Percentiles rank a stretch among this genome's conserved stretches.
Evolutionary conservation across 208 protist genomes (phyloP).

Genomic region (Wallacemonas sp.): DNA sequence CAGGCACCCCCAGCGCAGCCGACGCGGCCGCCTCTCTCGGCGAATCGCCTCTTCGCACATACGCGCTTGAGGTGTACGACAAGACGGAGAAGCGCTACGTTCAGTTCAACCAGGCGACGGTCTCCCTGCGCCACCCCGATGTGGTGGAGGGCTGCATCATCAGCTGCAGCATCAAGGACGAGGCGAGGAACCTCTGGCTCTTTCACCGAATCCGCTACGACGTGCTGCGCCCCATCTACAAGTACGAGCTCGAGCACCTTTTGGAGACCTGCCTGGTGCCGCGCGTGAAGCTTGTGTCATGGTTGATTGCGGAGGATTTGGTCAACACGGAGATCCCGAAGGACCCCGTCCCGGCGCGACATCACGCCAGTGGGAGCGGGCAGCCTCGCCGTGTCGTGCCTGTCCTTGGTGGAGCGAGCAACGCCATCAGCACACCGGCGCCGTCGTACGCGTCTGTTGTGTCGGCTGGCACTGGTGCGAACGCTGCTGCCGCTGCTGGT

Average conservation of each 20-base stretch:
- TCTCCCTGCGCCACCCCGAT: slow-evolving; percentile 66
- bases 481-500: too few relatives aligned
- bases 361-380: background rate
- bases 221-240: slow-evolving; percentile 69
- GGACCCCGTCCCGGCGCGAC: slow-evolving; percentile 1
- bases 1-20: background rate
- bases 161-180: slow-evolving; percentile 62
- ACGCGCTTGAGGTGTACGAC: slow-evolving; percentile 83
- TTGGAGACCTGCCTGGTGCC: slow-evolving; percentile 69
- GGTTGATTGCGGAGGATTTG: slow-evolving; percentile 60
- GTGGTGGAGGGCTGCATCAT: slow-evolving; percentile 80
- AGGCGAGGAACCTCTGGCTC: slow-evolving; percentile 36
- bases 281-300: slow-evolving; percentile 61
- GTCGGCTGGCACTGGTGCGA: background rate
- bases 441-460: slow-evolving; percentile 20
- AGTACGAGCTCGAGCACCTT: slow-evolving; percentile 63
- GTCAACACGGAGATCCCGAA: slow-evolving; percentile 35
- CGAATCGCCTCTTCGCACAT: slow-evolving; percentile 43
- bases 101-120: slow-evolving; percentile 66
- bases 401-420: background rate
- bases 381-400: background rate
- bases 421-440: slow-evolving; percentile 17
- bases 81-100: slow-evolving; percentile 78
- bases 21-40: too few relatives aligned
- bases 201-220: slow-evolving; percentile 76